Percentiles rank a stretch among this genome's conserved stretches.
These are phyloP conservation scores for Cladosporium oxysporum DNA, from an alignment of 2,329 filamentous ascomycete species.

Conservation along the genomic window DNA sequence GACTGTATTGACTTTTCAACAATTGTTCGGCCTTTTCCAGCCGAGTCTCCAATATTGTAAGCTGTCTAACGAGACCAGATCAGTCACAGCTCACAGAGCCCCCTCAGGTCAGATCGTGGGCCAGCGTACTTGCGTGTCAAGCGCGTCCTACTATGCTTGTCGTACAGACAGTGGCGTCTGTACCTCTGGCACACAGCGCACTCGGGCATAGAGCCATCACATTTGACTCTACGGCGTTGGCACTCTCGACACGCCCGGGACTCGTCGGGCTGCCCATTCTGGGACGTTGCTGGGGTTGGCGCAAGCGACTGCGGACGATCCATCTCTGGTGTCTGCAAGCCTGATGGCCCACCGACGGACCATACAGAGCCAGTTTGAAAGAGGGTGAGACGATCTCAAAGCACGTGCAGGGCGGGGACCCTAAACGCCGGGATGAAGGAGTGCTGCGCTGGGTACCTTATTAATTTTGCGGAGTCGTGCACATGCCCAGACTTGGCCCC, in stretches of 20 bases:
- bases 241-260: slow-evolving; percentile 13
- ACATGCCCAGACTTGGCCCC: slow-evolving; percentile 8
- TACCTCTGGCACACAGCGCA: slow-evolving; percentile 17
- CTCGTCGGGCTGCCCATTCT: slow-evolving; percentile 5
- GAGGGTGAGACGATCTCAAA: neutral
- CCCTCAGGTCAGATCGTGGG: neutral
- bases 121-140: slow-evolving; percentile 17
- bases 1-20: slow-evolving; percentile 6
- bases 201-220: slow-evolving; percentile 14
- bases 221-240: slow-evolving; percentile 16
- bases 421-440: neutral
- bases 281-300: slow-evolving; percentile 6
- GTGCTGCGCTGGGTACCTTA: neutral
- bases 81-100: neutral
- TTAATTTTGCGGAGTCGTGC: slow-evolving; percentile 10
- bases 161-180: slow-evolving; percentile 19
- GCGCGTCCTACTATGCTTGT: slow-evolving; percentile 17
- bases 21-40: slow-evolving; percentile 16
- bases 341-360: neutral
- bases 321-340: slow-evolving; percentile 2
- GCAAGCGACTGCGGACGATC: slow-evolving; percentile 3
- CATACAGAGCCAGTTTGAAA: neutral
- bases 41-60: slow-evolving; percentile 13
- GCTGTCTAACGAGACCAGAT: slow-evolving; percentile 1
- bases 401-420: slow-evolving; percentile 4